Evolutionary conservation across 2,329 filamentous ascomycete genomes (phyloP).

Genomic region (Scedosporium dehoogii): DNA sequence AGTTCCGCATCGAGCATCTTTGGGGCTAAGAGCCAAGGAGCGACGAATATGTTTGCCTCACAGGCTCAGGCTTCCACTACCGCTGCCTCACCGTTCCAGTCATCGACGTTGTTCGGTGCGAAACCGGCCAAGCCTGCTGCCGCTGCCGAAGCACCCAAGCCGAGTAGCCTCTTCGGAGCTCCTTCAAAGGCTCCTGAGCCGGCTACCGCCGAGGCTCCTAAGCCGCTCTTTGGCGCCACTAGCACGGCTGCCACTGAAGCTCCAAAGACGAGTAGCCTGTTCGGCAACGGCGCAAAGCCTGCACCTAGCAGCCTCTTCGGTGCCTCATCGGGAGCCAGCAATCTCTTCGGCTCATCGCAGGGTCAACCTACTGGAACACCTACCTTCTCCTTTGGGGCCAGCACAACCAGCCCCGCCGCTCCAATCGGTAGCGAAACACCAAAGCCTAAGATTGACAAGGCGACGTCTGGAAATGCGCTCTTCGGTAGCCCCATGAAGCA

Average conservation of each 20-base stretch:
- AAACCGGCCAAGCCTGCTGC: conserved; percentile 20
- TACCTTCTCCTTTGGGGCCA: conserved; percentile 23
- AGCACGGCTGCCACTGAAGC: not conserved
- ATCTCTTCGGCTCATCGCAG: conserved; percentile 19
- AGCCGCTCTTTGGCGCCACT: conserved; percentile 9
- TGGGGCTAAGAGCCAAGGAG: conserved; percentile 17
- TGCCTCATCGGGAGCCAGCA: conserved; percentile 10
- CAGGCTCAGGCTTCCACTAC: not conserved
- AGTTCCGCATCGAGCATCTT: conserved; percentile 10
- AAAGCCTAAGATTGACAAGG: conserved; percentile 16
- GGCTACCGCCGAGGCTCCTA: conserved; percentile 7
- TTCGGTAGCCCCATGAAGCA: conserved; percentile 32
- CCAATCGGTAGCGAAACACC: conserved; percentile 16
- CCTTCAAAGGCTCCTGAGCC: conserved; percentile 6
- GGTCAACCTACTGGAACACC: conserved; percentile 13
- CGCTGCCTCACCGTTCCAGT: not conserved
- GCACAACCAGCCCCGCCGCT: conserved; percentile 8
- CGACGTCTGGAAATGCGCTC: conserved; percentile 13
- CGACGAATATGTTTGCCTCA: not conserved
- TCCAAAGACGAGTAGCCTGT: conserved; percentile 1
- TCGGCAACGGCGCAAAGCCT: conserved; percentile 6
- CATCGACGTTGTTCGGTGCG: conserved; percentile 20
- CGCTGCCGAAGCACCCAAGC: conserved; percentile 10
- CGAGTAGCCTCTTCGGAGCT: conserved; percentile 12
- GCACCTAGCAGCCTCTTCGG: conserved; percentile 10